Percentiles rank a stretch among this genome's conserved stretches.
These are phyloP conservation scores for Ceratocystis huliohia DNA, from an alignment of 2,329 filamentous ascomycete species.

Conservation along the genomic window DNA sequence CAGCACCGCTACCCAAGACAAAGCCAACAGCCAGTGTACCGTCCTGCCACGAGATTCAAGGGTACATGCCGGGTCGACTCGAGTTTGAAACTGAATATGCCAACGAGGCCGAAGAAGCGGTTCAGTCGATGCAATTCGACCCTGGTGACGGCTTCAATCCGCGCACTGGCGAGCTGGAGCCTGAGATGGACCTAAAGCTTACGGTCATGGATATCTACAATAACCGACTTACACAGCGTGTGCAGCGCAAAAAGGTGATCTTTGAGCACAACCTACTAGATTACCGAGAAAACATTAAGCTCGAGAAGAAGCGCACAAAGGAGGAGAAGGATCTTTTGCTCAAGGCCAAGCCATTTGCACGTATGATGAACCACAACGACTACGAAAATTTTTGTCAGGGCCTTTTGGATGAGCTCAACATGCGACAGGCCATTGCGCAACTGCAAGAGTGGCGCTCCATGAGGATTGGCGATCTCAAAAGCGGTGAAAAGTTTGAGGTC, in stretches of 20 bases:
- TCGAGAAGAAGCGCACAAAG: slow-evolving; percentile 91
- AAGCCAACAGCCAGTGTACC: slow-evolving; percentile 94
- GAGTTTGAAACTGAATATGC: slow-evolving; percentile 97
- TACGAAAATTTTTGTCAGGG: slow-evolving; percentile 78
- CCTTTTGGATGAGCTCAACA: slow-evolving; percentile 77
- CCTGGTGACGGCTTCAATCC: slow-evolving; percentile 87
- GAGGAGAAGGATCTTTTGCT: slow-evolving; percentile 85
- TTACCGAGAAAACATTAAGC: slow-evolving; percentile 77
- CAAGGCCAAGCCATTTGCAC: slow-evolving; percentile 88
- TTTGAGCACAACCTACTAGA: slow-evolving; percentile 92
- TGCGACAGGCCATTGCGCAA: slow-evolving; percentile 78
- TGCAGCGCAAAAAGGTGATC: slow-evolving; percentile 89
- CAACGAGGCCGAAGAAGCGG: slow-evolving; percentile 95
- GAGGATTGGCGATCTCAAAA: slow-evolving; percentile 70
- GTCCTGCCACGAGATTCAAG: slow-evolving; percentile 93
- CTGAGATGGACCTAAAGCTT: slow-evolving; percentile 94
- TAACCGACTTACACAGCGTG: slow-evolving; percentile 72
- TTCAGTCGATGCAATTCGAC: slow-evolving; percentile 97
- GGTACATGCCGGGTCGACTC: slow-evolving; percentile 93
- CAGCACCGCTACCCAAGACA: slow-evolving; percentile 75
- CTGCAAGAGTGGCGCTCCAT: slow-evolving; percentile 86
- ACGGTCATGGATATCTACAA: slow-evolving; percentile 99
- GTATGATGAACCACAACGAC: slow-evolving; percentile 91
- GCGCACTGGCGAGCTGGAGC: slow-evolving; percentile 71
- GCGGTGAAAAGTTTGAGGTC: slow-evolving; percentile 81